Evolutionary conservation across 2,329 filamentous ascomycete genomes (phyloP), one percentile per base, ranked within the genome.

Genomic region (Immersiporthe knoxdaviesiana): DNA sequence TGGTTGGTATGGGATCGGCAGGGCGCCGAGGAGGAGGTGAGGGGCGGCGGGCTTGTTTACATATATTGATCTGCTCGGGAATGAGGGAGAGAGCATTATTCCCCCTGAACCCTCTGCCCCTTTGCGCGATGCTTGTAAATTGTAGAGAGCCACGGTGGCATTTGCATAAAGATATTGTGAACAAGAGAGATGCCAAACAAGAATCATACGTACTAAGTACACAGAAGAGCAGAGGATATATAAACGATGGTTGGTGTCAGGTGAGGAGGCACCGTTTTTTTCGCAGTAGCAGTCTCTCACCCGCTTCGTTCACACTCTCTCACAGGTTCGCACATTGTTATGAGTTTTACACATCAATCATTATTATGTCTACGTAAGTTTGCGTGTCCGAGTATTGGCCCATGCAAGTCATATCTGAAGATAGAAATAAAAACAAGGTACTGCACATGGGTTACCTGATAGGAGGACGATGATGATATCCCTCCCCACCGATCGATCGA

Each of bases 351-450:
- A 50, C 65, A 39, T 61, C 79, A 78, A 76, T 79, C 78, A 79
- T 76, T 78, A 78, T 78, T 76, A 63, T 79, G 75, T 79, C 74
- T 79, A 80, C 77, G 76, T 74, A 70, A 73, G 66, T 69, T 69
- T 71, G 73, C 71, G 69, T 71, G 63, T 68, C 68, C 68, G 67
- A 44, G 67, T 72, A 68, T 69, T 66, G n/a, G 69, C 67, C 59
- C 58, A 58, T 52, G 65, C 59, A 61, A 63, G 39, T 70, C 66
- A 62, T 71, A 59, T 67, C 65, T 63, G 56, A 66, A 70, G 35
- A n/a, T n/a, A n/a, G n/a, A n/a, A n/a, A n/a, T n/a, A 59, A 65
- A 41, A 32, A 30, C 16, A 44, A 63, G 39, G 41, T 41, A 47
- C 27, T 27, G 41, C 41, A 65, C 59, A 62, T 62, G 59, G 59